Evolutionary conservation across 139 green algal species (phyloP).

Genomic region (Edaphochlamys debaryana): DNA sequence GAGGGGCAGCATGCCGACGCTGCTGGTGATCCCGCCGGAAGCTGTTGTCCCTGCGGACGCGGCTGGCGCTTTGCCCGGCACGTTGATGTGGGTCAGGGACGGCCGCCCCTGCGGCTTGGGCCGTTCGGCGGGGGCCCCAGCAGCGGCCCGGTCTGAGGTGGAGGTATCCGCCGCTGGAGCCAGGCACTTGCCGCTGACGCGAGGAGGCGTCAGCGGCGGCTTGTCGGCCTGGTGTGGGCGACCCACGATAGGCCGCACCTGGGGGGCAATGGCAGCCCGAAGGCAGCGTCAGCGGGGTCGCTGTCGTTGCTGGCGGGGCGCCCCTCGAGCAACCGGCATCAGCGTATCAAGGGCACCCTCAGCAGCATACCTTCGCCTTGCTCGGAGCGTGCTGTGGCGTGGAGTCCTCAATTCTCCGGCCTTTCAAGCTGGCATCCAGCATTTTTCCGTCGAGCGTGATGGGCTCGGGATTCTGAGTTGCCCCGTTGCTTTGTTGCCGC

Average conservation of each 20-base stretch:
- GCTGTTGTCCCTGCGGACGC: neutral
- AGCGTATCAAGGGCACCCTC: no score
- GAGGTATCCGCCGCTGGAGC: slow-evolving; percentile 28
- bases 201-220: slow-evolving; percentile 34
- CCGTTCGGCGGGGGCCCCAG: no score
- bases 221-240: neutral
- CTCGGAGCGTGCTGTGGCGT: no score
- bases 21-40: neutral
- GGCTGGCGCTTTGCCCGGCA: slow-evolving; percentile 14
- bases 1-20: neutral
- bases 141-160: neutral
- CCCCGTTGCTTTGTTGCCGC: no score
- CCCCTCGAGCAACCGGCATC: no score
- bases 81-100: neutral
- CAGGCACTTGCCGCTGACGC: slow-evolving; percentile 36
- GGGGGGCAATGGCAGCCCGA: neutral
- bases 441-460: no score
- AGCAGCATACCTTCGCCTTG: no score
- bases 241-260: neutral
- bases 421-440: no score
- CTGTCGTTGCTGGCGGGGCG: neutral
- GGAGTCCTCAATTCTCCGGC: no score
- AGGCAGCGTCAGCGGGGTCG: neutral
- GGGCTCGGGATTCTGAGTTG: no score
- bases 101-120: neutral